phyloP scores from a whole-genome alignment of 495 filamentous ascomycete genomes.

The Cercophora newfieldiana region DNA sequence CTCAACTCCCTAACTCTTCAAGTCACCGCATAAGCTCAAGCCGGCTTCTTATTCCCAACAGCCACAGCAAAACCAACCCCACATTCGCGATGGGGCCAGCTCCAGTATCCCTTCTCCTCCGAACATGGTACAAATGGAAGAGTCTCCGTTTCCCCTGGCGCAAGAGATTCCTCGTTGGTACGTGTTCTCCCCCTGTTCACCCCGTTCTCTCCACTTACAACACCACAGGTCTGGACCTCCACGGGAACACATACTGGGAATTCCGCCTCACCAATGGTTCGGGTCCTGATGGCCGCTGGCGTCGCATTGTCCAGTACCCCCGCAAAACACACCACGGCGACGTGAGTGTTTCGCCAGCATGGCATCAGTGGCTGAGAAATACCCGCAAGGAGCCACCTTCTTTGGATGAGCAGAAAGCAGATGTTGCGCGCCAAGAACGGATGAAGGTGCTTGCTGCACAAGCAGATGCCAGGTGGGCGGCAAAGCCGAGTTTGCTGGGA shows the following conservation, averaged over 20 bases:
- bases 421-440: constrained; percentile 64
- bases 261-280: constrained; percentile 66
- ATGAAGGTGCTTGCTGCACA: constrained; percentile 73
- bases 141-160: constrained; percentile 82
- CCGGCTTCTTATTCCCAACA: too few relatives aligned
- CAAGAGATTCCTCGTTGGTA: constrained; percentile 75
- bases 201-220: background rate
- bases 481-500: constrained; percentile 55
- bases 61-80: background rate
- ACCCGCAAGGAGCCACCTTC: constrained; percentile 70
- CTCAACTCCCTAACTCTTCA: too few relatives aligned
- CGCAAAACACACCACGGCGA: constrained; percentile 64
- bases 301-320: constrained; percentile 69
- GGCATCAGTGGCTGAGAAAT: constrained; percentile 96
- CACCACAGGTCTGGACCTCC: constrained; percentile 71
- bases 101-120: constrained; percentile 40
- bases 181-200: constrained; percentile 15
- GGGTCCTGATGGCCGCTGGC: constrained; percentile 49
- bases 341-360: constrained; percentile 66
- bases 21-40: too few relatives aligned
- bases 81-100: constrained; percentile 3
- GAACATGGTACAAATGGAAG: constrained; percentile 84
- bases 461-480: constrained; percentile 85
- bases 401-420: constrained; percentile 70
- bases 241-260: constrained; percentile 94